Evolutionary conservation across 495 filamentous ascomycete species (phyloP), one percentile per base, ranked within the genome.

Genomic region (Staphylotrichum tortipilum): DNA sequence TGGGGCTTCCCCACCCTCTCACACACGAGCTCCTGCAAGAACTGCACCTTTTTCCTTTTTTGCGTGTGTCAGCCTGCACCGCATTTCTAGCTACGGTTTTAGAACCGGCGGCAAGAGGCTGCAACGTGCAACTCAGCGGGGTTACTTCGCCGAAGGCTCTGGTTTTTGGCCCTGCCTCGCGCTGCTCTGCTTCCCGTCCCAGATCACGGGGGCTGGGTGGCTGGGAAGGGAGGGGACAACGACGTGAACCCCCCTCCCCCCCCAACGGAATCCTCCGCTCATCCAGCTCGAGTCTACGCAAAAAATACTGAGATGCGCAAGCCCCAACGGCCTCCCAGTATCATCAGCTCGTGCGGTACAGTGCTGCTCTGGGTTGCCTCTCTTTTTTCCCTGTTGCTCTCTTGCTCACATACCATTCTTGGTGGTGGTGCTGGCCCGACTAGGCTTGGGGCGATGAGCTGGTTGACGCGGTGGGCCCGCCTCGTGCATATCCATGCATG

Each of bases 401-500:
- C n/a, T n/a, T n/a, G n/a, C n/a, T n/a, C n/a, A n/a, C n/a, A n/a
- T n/a, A n/a, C n/a, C n/a, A n/a, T n/a, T n/a, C n/a, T n/a, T n/a
- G n/a, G n/a, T 53, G 51, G 53, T 41, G 55, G 49, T 54, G 53
- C 46, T 48, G 54, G 50, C 57, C 54, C 52, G 44, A 44, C 54
- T 50, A 33, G 54, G 43, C 54, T 34, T 52, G 56, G 60, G 53
- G 35, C 33, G 65, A 60, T 68, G 65, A 64, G 61, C 46, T 68
- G 64, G 64, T 60, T 60, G 53, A 56, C 62, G 51, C 42, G 69
- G 70, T 74, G 70, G 70, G 65, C 67, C 71, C 68, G 60, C 67
- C 64, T 70, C 65, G 61, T 76, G 71, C 73, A 74, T 74, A 71
- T 74, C 67, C 70, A 76, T 76, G 73, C 73, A 76, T 76, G 73